phyloP scores from a whole-genome alignment of 1,284 basidiomycete species.

The Taiwanofungus camphoratus region DNA sequence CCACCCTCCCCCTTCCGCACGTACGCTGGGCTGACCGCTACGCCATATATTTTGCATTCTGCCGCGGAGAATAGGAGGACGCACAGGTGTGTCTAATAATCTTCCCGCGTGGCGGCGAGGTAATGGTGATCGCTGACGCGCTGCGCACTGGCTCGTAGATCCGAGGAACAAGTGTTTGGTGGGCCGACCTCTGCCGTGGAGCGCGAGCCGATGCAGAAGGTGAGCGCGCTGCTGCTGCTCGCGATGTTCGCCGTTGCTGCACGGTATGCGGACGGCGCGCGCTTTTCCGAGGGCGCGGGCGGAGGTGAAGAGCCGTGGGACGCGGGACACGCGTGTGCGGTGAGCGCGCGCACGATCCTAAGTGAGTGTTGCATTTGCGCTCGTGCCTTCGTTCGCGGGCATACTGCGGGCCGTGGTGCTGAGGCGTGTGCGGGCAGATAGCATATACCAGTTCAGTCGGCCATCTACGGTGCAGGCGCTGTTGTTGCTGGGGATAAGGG shows the following conservation, averaged over 20 bases:
- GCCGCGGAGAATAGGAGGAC: too few relatives aligned
- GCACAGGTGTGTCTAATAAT: too few relatives aligned
- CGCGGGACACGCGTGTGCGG: conserved; percentile 63
- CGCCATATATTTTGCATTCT: too few relatives aligned
- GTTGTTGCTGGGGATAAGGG: conserved; percentile 74
- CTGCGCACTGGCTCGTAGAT: too few relatives aligned
- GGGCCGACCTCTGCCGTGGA: conserved; percentile 23
- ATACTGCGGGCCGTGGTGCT: conserved; percentile 10
- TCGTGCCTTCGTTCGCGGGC: too few relatives aligned
- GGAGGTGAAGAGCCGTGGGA: conserved; percentile 58
- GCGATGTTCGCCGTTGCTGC: conserved; percentile 77
- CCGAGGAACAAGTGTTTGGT: neutral
- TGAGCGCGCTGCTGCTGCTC: conserved; percentile 67
- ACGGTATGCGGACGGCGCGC: conserved; percentile 52
- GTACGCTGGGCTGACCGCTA: too few relatives aligned
- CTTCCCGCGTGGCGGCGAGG: too few relatives aligned
- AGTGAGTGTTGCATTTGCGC: conserved; percentile 38
- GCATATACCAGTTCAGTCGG: conserved; percentile 58
- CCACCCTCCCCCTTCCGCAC: too few relatives aligned
- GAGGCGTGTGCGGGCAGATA: conserved; percentile 36
- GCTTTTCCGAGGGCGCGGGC: neutral
- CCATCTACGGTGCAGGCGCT: conserved; percentile 71
- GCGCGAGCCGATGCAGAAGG: conserved; percentile 43
- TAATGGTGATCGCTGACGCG: too few relatives aligned
- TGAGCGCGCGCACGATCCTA: conserved; percentile 62